Conservation (phyloP, 2,329 filamentous ascomycete species). For the Sclerotinia nivalis region DNA sequence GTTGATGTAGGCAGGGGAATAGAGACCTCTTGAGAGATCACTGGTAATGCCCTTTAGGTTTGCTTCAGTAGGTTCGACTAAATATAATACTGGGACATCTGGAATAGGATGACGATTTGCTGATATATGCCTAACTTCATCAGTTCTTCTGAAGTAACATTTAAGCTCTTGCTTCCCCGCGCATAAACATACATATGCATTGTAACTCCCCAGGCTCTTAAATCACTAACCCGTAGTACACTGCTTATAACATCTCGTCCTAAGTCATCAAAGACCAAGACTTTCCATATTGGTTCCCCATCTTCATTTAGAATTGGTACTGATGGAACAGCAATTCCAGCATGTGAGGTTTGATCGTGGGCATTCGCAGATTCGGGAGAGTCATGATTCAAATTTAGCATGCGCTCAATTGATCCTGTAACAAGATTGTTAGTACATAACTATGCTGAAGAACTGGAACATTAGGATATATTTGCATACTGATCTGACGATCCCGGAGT, state of each 20-base stretch:
- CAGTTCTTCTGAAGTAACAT: conserved; percentile 28
- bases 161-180: conserved; percentile 11
- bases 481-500: conserved; percentile 71
- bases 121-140: conserved; percentile 68
- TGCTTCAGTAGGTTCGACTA: conserved; percentile 82
- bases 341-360: conserved; percentile 59
- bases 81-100: conserved; percentile 93
- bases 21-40: conserved; percentile 84
- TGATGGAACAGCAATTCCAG: conserved; percentile 65
- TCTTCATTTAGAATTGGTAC: conserved; percentile 83
- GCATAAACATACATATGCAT: conserved; percentile 74
- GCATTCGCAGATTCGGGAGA: conserved; percentile 55
- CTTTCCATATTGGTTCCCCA: conserved; percentile 95
- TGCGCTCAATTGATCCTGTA: conserved; percentile 86
- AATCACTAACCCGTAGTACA: conserved; percentile 88
- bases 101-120: conserved; percentile 85
- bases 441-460: conserved; percentile 26
- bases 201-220: conserved; percentile 91
- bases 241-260: conserved; percentile 97
- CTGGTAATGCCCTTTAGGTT: conserved; percentile 82
- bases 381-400: conserved; percentile 88
- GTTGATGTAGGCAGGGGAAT: conserved; percentile 93
- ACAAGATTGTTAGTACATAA: conserved; percentile 25
- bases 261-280: conserved; percentile 88
- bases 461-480: conserved; percentile 47